Base-by-base conservation (phyloP, 148 eudicot genomes). In the Arctostaphylos glauca region DNA sequence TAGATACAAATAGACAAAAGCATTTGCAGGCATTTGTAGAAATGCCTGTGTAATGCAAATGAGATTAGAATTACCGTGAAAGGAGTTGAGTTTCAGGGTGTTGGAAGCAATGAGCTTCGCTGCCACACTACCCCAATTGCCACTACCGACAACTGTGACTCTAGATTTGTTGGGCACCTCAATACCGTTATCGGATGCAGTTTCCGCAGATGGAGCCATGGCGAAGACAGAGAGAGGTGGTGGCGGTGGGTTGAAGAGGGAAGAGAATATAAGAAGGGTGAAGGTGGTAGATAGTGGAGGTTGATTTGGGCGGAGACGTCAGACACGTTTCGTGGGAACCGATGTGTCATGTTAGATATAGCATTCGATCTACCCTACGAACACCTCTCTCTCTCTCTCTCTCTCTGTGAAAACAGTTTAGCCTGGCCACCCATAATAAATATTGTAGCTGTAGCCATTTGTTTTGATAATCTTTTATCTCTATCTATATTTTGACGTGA, bases 101-200 rank as follows among this genome's bases (percentile, higher is more conserved):
- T 96, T 96, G 76, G 95, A 91, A 7, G 99, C 99, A 82, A 96
- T 90, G 81, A 96, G 96, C 86, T 96, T 96, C 70, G 97, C 94
- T 19, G 98, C 98, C 66, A 96, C 99, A 81, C 98, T 90, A 0
- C 99, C 99, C 99, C 99, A 96, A 88, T 94, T 96, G 44, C 99
- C 99, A 83, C 99, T 93, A 9, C 99, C 99, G 67, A 96, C 86
- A 14, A 96, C 91, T 0, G 99, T 86, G 80, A 92, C 95, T 81
- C 87, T 89, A 5, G 85, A 86, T 82, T 88, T 89, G 8, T n/a
- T 8, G 67, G 72, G 49, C 60, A 55, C 62, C 78, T 81, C 80
- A 9, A 4, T 56, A 75, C 46, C n/a, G 80, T 77, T 47, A 5
- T 46, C 78, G 46, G 58, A 83, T 78, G 55, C 49, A 52, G 66